Conservation (phyloP, 2,329 filamentous ascomycete species). For the Epichloe festucae region DNA sequence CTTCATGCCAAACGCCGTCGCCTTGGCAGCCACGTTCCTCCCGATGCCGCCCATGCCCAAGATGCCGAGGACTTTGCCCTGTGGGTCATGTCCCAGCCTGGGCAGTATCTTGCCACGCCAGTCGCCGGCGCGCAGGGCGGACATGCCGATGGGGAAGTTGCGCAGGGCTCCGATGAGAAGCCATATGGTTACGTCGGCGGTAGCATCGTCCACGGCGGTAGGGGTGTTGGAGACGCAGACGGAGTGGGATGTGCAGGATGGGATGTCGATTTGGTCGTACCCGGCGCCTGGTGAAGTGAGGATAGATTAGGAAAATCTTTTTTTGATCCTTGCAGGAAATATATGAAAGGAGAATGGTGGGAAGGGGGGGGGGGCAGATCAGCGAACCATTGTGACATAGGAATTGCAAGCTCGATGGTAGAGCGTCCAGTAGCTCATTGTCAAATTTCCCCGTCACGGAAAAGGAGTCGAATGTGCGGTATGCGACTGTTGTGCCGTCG, state of each 20-base stretch:
- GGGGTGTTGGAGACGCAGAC: slow-evolving; percentile 71
- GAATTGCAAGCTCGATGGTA: slow-evolving; percentile 42
- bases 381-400: slow-evolving; percentile 46
- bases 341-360: not conserved
- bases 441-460: slow-evolving; percentile 57
- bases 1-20: slow-evolving; percentile 61
- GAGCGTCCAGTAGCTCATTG: slow-evolving; percentile 48
- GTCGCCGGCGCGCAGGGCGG: slow-evolving; percentile 48
- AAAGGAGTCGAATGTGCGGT: slow-evolving; percentile 57
- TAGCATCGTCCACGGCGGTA: slow-evolving; percentile 69
- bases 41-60: slow-evolving; percentile 82
- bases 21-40: slow-evolving; percentile 61
- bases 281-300: slow-evolving; percentile 47
- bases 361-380: not conserved
- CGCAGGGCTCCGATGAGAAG: slow-evolving; percentile 69
- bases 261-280: slow-evolving; percentile 70
- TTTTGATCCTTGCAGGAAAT: not conserved
- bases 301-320: not conserved
- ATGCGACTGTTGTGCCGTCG: slow-evolving; percentile 52
- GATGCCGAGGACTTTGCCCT: slow-evolving; percentile 68
- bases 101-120: slow-evolving; percentile 50
- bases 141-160: slow-evolving; percentile 56
- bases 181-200: slow-evolving; percentile 70
- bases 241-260: slow-evolving; percentile 52
- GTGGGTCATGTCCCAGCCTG: slow-evolving; percentile 60